These are phyloP conservation scores for Acacia pycnantha DNA, from an alignment of 331 rosid genomes.

Conservation along the genomic window DNA sequence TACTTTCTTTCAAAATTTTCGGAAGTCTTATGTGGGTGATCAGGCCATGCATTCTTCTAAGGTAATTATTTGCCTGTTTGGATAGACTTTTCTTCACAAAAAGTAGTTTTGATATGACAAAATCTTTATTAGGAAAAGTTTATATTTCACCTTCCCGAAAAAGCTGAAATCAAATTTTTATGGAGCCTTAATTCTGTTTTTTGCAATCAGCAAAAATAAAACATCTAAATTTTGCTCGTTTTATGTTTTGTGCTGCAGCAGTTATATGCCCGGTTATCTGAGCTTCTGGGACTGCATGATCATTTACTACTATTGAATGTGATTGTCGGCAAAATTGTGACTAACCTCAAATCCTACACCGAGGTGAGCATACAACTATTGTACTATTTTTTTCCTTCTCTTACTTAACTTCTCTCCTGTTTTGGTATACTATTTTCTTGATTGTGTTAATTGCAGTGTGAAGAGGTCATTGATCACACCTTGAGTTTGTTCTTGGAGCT, in stretches of 20 bases:
- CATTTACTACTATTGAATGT: constrained; percentile 87
- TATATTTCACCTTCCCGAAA: background rate
- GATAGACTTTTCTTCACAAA: background rate
- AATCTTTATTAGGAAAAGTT: background rate
- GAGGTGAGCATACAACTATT: constrained; percentile 50
- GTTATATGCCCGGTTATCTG: constrained; percentile 84
- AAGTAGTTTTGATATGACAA: background rate
- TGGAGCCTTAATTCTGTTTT: background rate
- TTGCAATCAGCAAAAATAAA: background rate
- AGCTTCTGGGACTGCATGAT: constrained; percentile 95
- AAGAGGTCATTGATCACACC: constrained; percentile 97
- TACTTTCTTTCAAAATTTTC: constrained; percentile 91
- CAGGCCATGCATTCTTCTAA: constrained; percentile 99
- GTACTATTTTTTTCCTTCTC: constrained; percentile 6
- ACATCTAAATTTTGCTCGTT: constrained; percentile 1
- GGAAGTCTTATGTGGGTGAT: constrained; percentile 96
- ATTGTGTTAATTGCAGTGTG: constrained; percentile 62
- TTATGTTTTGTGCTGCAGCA: constrained; percentile 54
- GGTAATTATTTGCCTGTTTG: constrained; percentile 45
- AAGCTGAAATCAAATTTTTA: background rate
- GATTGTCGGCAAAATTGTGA: constrained; percentile 88
- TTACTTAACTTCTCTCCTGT: background rate
- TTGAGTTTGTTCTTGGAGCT: constrained; percentile 94
- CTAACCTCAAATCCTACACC: constrained; percentile 89
- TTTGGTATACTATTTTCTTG: constrained; percentile 13